Percentiles rank a stretch among this genome's conserved stretches.
These are phyloP conservation scores for Solanum tacnaense DNA, from an alignment of 257 asterid species.

Conservation along the genomic window DNA sequence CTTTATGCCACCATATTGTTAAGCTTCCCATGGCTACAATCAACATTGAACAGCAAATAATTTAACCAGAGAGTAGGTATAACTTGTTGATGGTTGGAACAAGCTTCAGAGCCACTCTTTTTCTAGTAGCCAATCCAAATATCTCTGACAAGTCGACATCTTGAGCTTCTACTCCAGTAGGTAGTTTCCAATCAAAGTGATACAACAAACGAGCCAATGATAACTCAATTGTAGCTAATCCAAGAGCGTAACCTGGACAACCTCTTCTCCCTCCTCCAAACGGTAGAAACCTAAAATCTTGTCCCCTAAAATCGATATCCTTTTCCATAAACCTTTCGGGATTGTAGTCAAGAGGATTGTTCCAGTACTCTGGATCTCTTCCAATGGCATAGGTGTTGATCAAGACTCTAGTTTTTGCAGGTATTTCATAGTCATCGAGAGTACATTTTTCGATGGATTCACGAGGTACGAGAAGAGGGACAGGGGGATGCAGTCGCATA, in stretches of 20 bases:
- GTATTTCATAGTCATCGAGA: slow-evolving; percentile 7
- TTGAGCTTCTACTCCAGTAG: slow-evolving; percentile 5
- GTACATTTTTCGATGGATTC: slow-evolving; percentile 23
- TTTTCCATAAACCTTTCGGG: slow-evolving; percentile 13
- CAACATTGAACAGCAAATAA: not conserved
- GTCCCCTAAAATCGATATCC: slow-evolving; percentile 20
- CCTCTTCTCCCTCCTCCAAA: slow-evolving; percentile 36
- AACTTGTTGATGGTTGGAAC: slow-evolving; percentile 7
- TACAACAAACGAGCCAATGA: slow-evolving; percentile 15
- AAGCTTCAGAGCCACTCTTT: slow-evolving; percentile 15
- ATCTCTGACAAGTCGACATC: slow-evolving; percentile 17
- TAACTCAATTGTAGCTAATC: slow-evolving; percentile 23
- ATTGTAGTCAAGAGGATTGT: slow-evolving; percentile 10
- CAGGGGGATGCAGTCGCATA: slow-evolving; percentile 21
- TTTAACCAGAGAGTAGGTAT: not conserved
- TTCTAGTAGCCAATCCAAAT: slow-evolving; percentile 26
- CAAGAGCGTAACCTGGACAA: slow-evolving; percentile 28
- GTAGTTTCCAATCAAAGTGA: slow-evolving; percentile 24
- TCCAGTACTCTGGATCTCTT: slow-evolving; percentile 14
- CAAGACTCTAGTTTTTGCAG: slow-evolving; percentile 15
- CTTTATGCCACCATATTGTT: not conserved
- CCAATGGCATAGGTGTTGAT: slow-evolving; percentile 26
- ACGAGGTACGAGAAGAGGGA: slow-evolving; percentile 28
- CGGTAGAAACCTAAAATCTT: slow-evolving; percentile 23
- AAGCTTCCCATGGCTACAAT: not conserved